These are phyloP conservation scores for Pseudonitzschia multiseries DNA, from an alignment of 108 stramenopile genomes.

Conservation along the genomic window DNA sequence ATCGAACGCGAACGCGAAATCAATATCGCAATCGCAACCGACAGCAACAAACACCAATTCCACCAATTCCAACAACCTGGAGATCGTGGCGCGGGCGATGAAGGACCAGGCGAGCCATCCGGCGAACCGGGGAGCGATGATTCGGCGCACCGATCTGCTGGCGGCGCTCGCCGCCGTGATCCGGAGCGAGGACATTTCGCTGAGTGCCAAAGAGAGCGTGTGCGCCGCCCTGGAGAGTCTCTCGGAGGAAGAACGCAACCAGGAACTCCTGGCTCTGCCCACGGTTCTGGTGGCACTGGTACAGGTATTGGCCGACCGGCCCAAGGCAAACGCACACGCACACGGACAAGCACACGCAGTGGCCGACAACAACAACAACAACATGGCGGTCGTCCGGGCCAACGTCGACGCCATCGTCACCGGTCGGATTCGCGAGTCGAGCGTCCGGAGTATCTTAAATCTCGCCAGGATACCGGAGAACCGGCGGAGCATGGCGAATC, in stretches of 20 bases:
- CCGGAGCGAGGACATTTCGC: slow-evolving; percentile 8
- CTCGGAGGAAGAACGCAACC: slow-evolving; percentile 32
- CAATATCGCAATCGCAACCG: no score
- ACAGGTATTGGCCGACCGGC: slow-evolving; percentile 4
- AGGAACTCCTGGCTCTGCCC: slow-evolving; percentile 12
- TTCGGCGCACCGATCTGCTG: slow-evolving; percentile 21
- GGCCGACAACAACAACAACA: background rate
- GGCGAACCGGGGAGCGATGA: slow-evolving; percentile 34
- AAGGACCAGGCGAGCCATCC: slow-evolving; percentile 40
- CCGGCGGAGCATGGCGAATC: slow-evolving; percentile 25
- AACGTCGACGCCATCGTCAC: background rate
- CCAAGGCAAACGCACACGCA: background rate
- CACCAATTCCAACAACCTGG: slow-evolving; percentile 8
- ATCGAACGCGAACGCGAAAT: background rate
- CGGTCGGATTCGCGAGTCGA: slow-evolving; percentile 13
- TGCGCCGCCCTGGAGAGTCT: slow-evolving; percentile 32
- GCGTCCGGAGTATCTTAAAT: slow-evolving; percentile 30
- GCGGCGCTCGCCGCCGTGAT: slow-evolving; percentile 22
- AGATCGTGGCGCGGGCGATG: slow-evolving; percentile 37
- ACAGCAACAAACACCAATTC: background rate
- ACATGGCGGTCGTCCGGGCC: background rate
- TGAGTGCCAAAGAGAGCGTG: slow-evolving; percentile 38
- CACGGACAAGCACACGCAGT: background rate
- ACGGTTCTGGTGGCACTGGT: slow-evolving; percentile 29
- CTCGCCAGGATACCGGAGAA: slow-evolving; percentile 28